These are phyloP conservation scores for Leccinellum albellum DNA, from an alignment of 768 basidiomycete genomes.

Conservation along the genomic window DNA sequence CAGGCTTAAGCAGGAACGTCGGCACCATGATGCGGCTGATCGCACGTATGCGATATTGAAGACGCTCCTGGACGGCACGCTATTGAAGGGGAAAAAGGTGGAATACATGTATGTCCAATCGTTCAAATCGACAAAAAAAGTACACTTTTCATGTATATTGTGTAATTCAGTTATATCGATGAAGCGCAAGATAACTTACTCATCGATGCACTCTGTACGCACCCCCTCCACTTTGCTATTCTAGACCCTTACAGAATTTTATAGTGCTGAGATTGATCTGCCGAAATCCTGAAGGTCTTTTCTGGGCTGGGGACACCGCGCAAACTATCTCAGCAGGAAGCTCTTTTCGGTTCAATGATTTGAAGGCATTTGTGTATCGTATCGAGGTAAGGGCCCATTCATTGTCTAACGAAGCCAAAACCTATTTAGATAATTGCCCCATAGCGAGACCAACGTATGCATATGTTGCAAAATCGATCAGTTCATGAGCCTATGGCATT, in stretches of 20 bases:
- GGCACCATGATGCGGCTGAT: constrained; percentile 57
- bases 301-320: constrained; percentile 80
- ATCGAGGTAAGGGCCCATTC: constrained; percentile 44
- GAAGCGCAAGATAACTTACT: constrained; percentile 72
- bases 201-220: constrained; percentile 56
- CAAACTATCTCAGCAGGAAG: constrained; percentile 75
- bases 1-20: constrained; percentile 38
- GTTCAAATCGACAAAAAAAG: background rate
- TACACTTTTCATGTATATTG: background rate
- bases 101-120: constrained; percentile 49
- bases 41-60: constrained; percentile 54
- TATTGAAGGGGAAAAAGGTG: constrained; percentile 40
- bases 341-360: constrained; percentile 65
- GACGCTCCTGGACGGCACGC: constrained; percentile 25
- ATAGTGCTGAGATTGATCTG: constrained; percentile 64
- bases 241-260: background rate
- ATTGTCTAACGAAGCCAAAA: background rate
- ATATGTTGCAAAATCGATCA: constrained; percentile 10
- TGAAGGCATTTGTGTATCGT: constrained; percentile 64
- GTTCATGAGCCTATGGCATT: constrained; percentile 40
- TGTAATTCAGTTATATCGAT: constrained; percentile 52
- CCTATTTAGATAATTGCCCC: background rate
- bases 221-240: background rate
- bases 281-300: constrained; percentile 59
- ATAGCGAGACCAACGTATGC: constrained; percentile 21